Evolutionary conservation across 306 rosid species (phyloP), one percentile per base, ranked within the genome.

Genomic region (Corylus avellana): DNA sequence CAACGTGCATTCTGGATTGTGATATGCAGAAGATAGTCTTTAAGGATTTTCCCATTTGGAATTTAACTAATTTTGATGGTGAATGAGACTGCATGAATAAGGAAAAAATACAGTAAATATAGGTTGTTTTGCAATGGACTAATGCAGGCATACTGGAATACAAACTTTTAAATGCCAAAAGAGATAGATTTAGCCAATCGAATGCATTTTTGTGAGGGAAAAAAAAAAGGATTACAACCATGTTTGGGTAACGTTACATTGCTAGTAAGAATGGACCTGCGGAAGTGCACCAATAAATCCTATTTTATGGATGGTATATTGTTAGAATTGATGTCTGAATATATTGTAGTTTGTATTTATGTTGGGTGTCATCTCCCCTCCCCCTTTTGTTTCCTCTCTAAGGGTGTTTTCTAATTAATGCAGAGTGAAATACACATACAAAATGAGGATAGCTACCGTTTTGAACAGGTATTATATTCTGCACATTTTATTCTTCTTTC

Each of bases 341-440:
- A 18, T 63, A 12, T 2, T 63, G 44, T 32, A 63, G 17, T 27
- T 32, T 63, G 70, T 29, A 12, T 32, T 59, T 32, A 32, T 29
- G 70, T 29, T 63, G 18, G n/a, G 70, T 12, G 9, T 63, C 70
- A 32, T 57, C 29, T 57, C 2, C 39, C 39, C 14, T 12, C 8
- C 6, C 12, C 9, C 1, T 11, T 1, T 11, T 62, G 8, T 11
- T 62, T 29, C 42, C 72, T 67, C 72, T 67, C 72, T 77, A 46
- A 12, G 62, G 53, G 29, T 75, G 80, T 78, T 83, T 27, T 70
- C 57, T 77, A 47, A 78, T 67, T 78, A 61, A 76, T 87, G 90
- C 94, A 94, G 98, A 84, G 56, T 72, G 98, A 94, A 89, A 94
- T 94, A 83, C 91, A 50, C 55, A 90, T 79, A 50, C 98, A 94